Evolutionary conservation across 2,329 filamentous ascomycete genomes (phyloP).

Genomic region (Daldinia eschscholtzii): DNA sequence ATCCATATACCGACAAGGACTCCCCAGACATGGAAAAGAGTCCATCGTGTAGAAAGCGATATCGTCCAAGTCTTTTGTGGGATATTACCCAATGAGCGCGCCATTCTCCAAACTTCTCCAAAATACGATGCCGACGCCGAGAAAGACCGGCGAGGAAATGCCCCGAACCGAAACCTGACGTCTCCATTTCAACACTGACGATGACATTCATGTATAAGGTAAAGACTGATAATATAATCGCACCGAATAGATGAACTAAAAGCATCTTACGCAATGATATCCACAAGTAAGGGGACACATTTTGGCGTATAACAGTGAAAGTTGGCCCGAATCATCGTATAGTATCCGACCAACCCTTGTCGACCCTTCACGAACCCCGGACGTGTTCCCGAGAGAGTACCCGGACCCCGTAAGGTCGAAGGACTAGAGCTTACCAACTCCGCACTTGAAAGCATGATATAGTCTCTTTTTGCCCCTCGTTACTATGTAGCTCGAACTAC

Average conservation of each 20-base stretch:
- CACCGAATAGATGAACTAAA: not conserved
- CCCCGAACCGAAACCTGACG: not conserved
- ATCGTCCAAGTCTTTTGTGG: not conserved
- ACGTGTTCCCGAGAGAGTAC: conserved; percentile 13
- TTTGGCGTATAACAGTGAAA: not conserved
- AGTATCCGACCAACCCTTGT: not conserved
- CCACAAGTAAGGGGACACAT: no score
- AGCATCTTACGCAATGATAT: not conserved
- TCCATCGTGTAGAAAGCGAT: not conserved
- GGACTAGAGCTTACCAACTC: conserved; percentile 12
- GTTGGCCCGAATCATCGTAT: not conserved
- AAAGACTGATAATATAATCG: not conserved
- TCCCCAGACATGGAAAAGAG: not conserved
- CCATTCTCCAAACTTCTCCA: not conserved
- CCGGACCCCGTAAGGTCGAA: not conserved
- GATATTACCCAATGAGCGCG: not conserved
- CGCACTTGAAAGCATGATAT: conserved; percentile 17
- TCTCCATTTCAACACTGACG: not conserved
- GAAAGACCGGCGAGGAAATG: not conserved
- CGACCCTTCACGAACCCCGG: not conserved
- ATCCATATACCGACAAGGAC: not conserved
- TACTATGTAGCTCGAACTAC: conserved; percentile 16
- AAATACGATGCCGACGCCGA: not conserved
- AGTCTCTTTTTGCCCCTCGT: conserved; percentile 6
- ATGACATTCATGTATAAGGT: not conserved